A percentile compares a stretch with the other conserved stretches of the same genome.
Conservation (phyloP, 2,329 filamentous ascomycete genomes). For the Dryadomyces quercivorus region DNA sequence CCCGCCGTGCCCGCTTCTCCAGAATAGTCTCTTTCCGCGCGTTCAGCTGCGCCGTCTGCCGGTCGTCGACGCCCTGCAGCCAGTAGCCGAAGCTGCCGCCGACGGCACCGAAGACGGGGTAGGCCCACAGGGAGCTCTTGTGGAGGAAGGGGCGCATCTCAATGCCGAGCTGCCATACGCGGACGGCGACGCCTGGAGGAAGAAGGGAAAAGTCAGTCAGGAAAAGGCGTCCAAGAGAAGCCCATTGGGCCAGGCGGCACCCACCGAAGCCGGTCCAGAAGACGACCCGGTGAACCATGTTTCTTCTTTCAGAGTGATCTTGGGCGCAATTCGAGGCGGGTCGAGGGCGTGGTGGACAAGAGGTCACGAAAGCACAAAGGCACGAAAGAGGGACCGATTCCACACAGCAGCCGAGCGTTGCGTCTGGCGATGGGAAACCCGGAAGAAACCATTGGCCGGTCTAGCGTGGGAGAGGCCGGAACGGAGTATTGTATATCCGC, state of each 20-base stretch:
- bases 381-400: neutral
- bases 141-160: conserved; percentile 95
- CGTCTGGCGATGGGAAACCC: conserved; percentile 12
- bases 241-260: conserved; percentile 20
- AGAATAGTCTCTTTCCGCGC: conserved; percentile 71
- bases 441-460: conserved; percentile 9
- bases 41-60: conserved; percentile 63
- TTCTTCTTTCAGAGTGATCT: conserved; percentile 13
- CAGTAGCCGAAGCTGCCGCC: conserved; percentile 95
- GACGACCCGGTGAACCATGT: conserved; percentile 53
- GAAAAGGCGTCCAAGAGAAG: too few relatives aligned
- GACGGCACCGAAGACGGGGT: conserved; percentile 75
- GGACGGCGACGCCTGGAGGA: conserved; percentile 67
- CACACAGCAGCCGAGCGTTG: too few relatives aligned
- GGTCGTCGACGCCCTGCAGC: conserved; percentile 79
- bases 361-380: neutral
- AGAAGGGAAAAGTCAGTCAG: too few relatives aligned
- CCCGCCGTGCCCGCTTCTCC: conserved; percentile 78
- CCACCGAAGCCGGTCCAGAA: conserved; percentile 91
- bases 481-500: neutral
- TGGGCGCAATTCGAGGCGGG: neutral
- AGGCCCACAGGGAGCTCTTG: conserved; percentile 74
- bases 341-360: neutral
- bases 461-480: neutral
- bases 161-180: conserved; percentile 94